These are phyloP conservation scores for Ramalina intermedia DNA, from an alignment of 495 filamentous ascomycete species.

Conservation along the genomic window DNA sequence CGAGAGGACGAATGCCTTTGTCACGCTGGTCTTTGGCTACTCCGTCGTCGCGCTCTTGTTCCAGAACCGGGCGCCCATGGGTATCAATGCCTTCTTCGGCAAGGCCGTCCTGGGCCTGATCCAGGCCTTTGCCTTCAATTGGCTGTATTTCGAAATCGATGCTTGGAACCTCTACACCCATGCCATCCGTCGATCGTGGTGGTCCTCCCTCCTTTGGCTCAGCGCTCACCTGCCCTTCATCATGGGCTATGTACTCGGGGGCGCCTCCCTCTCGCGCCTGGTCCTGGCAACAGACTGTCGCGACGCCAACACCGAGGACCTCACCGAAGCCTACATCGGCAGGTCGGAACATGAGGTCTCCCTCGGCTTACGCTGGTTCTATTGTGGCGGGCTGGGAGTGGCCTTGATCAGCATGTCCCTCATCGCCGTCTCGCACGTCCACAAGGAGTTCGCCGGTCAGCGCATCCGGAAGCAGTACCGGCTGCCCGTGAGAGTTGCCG, in stretches of 20 bases:
- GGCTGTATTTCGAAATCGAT: slow-evolving; percentile 52
- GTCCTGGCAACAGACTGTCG: slow-evolving; percentile 37
- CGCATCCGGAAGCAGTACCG: slow-evolving; percentile 33
- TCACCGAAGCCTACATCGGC: slow-evolving; percentile 30
- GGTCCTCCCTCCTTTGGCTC: slow-evolving; percentile 25
- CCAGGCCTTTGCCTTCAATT: slow-evolving; percentile 47
- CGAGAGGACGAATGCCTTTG: slow-evolving; percentile 44
- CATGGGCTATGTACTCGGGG: slow-evolving; percentile 41
- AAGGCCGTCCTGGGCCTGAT: slow-evolving; percentile 1
- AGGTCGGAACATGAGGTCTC: slow-evolving; percentile 29
- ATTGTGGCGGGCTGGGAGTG: slow-evolving; percentile 38
- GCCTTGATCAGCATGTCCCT: slow-evolving; percentile 36
- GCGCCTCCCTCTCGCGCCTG: slow-evolving; percentile 35
- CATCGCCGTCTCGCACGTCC: slow-evolving; percentile 29
- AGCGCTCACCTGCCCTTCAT: slow-evolving; percentile 37
- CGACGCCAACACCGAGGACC: slow-evolving; percentile 24
- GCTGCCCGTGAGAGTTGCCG: slow-evolving; percentile 29
- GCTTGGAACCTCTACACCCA: slow-evolving; percentile 36
- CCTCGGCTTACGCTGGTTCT: slow-evolving; percentile 40
- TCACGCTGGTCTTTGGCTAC: slow-evolving; percentile 45
- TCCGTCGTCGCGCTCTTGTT: slow-evolving; percentile 42
- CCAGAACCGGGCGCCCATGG: slow-evolving; percentile 31
- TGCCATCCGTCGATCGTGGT: slow-evolving; percentile 34
- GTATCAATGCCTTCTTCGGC: slow-evolving; percentile 29
- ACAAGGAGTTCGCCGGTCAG: slow-evolving; percentile 25